These are phyloP conservation scores for Aspergillus bombycis DNA, from an alignment of 2,329 filamentous ascomycete species.

Conservation along the genomic window DNA sequence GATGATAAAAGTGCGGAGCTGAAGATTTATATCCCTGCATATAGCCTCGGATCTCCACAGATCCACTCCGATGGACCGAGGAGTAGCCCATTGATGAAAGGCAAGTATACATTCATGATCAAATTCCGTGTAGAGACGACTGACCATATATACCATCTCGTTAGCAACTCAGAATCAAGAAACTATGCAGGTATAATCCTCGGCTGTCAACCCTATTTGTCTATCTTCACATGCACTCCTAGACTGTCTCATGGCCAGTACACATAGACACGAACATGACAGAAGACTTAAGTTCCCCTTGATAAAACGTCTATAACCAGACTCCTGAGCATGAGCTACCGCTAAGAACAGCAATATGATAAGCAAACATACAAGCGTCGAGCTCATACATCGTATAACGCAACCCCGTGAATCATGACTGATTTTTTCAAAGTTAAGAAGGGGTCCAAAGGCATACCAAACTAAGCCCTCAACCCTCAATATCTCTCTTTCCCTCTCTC, in stretches of 20 bases:
- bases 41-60: not conserved
- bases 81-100: not conserved
- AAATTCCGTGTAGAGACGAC: not conserved
- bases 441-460: not conserved
- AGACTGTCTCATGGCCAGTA: not conserved
- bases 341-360: not conserved
- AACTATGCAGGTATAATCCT: not conserved
- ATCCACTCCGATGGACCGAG: not conserved
- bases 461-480: constrained; percentile 12
- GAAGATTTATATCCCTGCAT: not conserved
- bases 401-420: not conserved
- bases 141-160: not conserved
- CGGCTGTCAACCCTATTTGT: not conserved
- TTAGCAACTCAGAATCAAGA: not conserved
- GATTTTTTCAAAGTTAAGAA: not conserved
- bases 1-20: not conserved
- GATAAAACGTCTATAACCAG: not conserved
- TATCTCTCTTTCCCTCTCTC: constrained; percentile 10
- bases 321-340: not conserved
- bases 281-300: not conserved
- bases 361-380: not conserved
- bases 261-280: not conserved
- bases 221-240: not conserved
- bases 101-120: not conserved
- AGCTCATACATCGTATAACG: not conserved